Conservation (phyloP, 768 basidiomycete species). For the Chalciporus chontae region DNA sequence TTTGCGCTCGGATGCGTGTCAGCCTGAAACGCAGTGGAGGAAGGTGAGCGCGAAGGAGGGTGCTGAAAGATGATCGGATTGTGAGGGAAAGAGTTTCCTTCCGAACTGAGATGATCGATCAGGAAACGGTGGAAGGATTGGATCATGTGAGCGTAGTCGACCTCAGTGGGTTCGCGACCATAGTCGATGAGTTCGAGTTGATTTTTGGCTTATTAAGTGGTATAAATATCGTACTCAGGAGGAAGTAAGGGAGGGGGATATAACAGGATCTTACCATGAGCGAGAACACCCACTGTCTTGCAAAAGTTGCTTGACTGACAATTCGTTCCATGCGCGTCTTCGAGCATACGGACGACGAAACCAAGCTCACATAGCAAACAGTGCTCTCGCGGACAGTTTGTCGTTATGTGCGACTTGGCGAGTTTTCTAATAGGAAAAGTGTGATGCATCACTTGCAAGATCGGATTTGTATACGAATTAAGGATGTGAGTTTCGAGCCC, state of each 20-base stretch:
- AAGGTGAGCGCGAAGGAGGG: conserved; percentile 9
- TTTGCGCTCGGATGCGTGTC: conserved; percentile 15
- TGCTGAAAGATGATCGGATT: conserved; percentile 53
- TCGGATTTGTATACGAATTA: conserved; percentile 93
- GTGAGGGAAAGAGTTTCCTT: conserved; percentile 61
- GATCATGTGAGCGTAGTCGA: conserved; percentile 84
- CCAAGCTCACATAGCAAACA: conserved; percentile 95
- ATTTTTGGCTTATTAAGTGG: conserved; percentile 48
- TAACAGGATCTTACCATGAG: conserved; percentile 59
- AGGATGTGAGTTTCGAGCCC: conserved; percentile 96
- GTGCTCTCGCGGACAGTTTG: conserved; percentile 84
- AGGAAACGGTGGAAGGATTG: conserved; percentile 95
- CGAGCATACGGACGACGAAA: conserved; percentile 92
- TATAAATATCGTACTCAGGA: background rate
- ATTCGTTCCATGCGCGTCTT: conserved; percentile 90
- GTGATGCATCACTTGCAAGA: conserved; percentile 91
- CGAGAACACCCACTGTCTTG: conserved; percentile 84
- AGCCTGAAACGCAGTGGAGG: conserved; percentile 13
- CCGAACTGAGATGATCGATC: conserved; percentile 75
- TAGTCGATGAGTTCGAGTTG: conserved; percentile 90
- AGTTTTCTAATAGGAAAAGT: conserved; percentile 68
- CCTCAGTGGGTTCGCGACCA: conserved; percentile 66
- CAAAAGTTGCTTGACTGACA: conserved; percentile 98
- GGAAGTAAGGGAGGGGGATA: too few species aligned
- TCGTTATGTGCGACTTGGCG: conserved; percentile 90